Conservation (phyloP, 176 grass and related monocot species). For the Hyparrhenia diplandra region DNA sequence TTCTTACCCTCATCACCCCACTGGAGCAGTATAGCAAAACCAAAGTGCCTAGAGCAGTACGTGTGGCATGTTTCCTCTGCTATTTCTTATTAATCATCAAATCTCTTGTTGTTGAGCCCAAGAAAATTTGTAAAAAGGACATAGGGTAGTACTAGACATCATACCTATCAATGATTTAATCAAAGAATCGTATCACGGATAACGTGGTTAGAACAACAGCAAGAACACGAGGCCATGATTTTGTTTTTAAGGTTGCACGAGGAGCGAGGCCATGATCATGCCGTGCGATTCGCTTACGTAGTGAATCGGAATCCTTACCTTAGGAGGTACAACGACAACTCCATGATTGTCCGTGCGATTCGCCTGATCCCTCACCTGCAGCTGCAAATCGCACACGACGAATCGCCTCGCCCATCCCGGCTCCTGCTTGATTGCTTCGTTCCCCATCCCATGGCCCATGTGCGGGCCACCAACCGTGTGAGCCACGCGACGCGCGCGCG, state of each 20-base stretch:
- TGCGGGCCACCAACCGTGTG: slow-evolving; percentile 1
- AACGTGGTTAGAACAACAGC: background rate
- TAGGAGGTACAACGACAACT: background rate
- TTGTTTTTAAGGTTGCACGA: too few relatives aligned
- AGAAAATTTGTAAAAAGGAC: background rate
- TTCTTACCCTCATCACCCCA: background rate
- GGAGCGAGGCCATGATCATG: background rate
- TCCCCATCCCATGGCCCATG: background rate
- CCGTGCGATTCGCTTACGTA: background rate
- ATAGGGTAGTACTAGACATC: too few relatives aligned
- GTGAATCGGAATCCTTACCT: background rate
- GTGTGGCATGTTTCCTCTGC: background rate
- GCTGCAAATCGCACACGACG: background rate
- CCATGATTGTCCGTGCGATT: background rate
- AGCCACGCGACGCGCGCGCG: background rate
- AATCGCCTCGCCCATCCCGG: background rate
- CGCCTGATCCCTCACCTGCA: background rate
- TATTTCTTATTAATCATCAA: background rate
- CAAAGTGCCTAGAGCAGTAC: background rate
- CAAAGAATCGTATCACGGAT: background rate
- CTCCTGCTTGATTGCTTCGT: background rate
- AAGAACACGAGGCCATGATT: background rate
- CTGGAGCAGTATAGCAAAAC: background rate
- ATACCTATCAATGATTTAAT: background rate
- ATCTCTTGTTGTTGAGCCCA: background rate